Evolutionary conservation across 2,329 filamentous ascomycete species (phyloP).

Genomic region (Diplodia seriata): DNA sequence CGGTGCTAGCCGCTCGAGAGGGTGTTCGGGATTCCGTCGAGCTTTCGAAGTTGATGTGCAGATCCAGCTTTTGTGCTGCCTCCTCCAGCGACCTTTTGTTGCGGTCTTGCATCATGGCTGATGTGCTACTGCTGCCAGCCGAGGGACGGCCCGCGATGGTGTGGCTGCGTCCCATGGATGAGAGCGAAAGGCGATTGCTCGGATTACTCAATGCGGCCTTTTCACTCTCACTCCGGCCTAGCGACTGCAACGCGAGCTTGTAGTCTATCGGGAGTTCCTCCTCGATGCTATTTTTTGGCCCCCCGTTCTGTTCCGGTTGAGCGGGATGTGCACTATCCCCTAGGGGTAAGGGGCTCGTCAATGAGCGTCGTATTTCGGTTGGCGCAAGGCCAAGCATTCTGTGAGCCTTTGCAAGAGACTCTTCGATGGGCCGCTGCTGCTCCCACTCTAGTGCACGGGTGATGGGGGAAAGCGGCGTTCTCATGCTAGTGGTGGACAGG

Average conservation of each 20-base stretch:
- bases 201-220: conserved; percentile 24
- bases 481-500: conserved; percentile 24
- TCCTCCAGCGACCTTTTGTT: conserved; percentile 29
- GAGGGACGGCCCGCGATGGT: conserved; percentile 24
- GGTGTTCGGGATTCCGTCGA: conserved; percentile 23
- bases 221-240: conserved; percentile 34
- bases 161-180: conserved; percentile 31
- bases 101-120: conserved; percentile 27
- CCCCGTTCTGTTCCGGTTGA: conserved; percentile 24
- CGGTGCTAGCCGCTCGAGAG: conserved; percentile 31
- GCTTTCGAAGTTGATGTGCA: conserved; percentile 23
- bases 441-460: conserved; percentile 24
- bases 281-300: conserved; percentile 11
- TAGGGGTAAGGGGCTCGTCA: conserved; percentile 31
- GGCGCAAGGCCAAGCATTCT: conserved; percentile 49
- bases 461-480: conserved; percentile 27
- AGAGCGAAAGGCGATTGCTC: conserved; percentile 22
- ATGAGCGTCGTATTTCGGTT: conserved; percentile 34
- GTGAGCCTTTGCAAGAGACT: conserved; percentile 50
- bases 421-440: conserved; percentile 31
- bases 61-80: conserved; percentile 23
- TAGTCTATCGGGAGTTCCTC: conserved; percentile 48
- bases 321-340: conserved; percentile 19
- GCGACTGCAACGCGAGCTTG: conserved; percentile 46
- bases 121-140: conserved; percentile 12